Base-by-base conservation (phyloP, 1,139 yeast species). In the Saccharomycopsis phalli region DNA sequence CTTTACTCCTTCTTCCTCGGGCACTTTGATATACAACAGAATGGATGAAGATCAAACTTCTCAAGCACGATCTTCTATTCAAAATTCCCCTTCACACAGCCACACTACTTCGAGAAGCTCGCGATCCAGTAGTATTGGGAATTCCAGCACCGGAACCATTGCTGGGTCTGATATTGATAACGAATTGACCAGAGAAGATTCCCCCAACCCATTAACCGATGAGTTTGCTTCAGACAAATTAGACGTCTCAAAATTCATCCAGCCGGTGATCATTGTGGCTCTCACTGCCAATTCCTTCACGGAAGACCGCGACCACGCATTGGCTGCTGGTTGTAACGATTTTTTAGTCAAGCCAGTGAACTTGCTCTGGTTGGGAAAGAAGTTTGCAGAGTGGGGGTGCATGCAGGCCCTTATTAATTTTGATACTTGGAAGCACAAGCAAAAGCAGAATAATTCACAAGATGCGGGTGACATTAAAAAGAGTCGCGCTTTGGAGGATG, bases 401-500 rank as follows among this genome's bases (percentile, higher is more conserved):
- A 91, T 91, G 98, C 98, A 91, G 63, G 97, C 97, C 1, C 65
- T 91, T 46, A 88, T 91, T 58, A 95, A 91, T 61, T 91, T 83
- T 59, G 96, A 91, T 59, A 94, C 94, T 27, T 91, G 95, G 95
- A 79, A 79, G 48, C 61, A n/a, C n/a, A n/a, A n/a, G n/a, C n/a
- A n/a, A n/a, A n/a, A n/a, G n/a, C n/a, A n/a, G n/a, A n/a, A n/a
- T n/a, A n/a, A n/a, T n/a, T n/a, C n/a, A n/a, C n/a, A n/a, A n/a
- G n/a, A n/a, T n/a, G n/a, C n/a, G n/a, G n/a, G n/a, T n/a, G n/a
- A n/a, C n/a, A n/a, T n/a, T n/a, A n/a, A n/a, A n/a, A n/a, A n/a
- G n/a, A n/a, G n/a, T n/a, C n/a, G n/a, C n/a, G n/a, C n/a, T n/a
- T n/a, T n/a, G n/a, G n/a, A n/a, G n/a, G n/a, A n/a, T n/a, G n/a